These are phyloP conservation scores for Tausonia pullulans DNA, from an alignment of 1,284 basidiomycete genomes.

Conservation along the genomic window DNA sequence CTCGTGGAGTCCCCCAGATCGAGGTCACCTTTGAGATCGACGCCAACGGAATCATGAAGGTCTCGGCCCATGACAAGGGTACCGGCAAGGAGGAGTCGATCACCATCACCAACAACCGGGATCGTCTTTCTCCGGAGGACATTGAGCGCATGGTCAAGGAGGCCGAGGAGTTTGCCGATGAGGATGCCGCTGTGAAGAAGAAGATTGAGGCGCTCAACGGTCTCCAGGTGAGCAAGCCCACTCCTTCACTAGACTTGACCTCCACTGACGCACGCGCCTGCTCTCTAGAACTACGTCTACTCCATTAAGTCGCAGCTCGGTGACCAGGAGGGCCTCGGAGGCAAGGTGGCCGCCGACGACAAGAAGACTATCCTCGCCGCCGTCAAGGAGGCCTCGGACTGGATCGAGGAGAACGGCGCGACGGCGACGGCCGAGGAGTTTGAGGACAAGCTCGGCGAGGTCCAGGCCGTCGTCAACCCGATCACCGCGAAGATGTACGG, in stretches of 20 bases:
- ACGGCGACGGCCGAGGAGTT: constrained; percentile 72
- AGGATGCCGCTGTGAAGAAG: constrained; percentile 78
- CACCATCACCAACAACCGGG: constrained; percentile 51
- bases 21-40: constrained; percentile 93
- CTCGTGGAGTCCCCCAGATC: constrained; percentile 88
- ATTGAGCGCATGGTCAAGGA: constrained; percentile 86
- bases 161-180: constrained; percentile 78
- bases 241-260: not conserved
- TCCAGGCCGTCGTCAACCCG: constrained; percentile 58
- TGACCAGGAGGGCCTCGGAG: constrained; percentile 80
- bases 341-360: constrained; percentile 68
- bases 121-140: constrained; percentile 67
- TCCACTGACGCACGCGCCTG: not conserved
- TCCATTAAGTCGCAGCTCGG: constrained; percentile 74
- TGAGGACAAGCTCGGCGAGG: constrained; percentile 75
- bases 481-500: constrained; percentile 71
- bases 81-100: constrained; percentile 83
- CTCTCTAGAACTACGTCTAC: constrained; percentile 37
- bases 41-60: constrained; percentile 33
- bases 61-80: constrained; percentile 79
- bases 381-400: constrained; percentile 81
- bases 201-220: constrained; percentile 75
- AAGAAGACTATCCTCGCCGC: constrained; percentile 73
- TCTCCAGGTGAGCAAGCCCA: constrained; percentile 35
- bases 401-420: constrained; percentile 75